Conservation (phyloP, 2,329 filamentous ascomycete species). For the Aspergillus candidus region DNA sequence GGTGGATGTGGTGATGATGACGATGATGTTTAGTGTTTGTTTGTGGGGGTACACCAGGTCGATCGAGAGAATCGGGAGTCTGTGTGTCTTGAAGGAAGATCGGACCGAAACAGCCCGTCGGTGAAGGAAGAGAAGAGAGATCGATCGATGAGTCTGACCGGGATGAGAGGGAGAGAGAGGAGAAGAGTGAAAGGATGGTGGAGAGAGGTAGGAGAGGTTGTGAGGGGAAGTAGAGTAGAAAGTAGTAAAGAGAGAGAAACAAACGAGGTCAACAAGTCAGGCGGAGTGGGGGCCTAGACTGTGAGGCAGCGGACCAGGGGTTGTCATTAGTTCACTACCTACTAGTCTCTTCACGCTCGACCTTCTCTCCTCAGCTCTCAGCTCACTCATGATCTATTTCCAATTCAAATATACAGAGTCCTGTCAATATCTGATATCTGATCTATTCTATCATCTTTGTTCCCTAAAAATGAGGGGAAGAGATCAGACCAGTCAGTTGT, state of each 20-base stretch:
- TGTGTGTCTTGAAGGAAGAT: not conserved
- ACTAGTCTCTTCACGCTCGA: no score
- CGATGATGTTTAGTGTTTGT: not conserved
- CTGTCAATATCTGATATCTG: no score
- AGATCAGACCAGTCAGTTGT: conserved; percentile 10
- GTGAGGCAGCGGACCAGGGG: no score
- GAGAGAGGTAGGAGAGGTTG: conserved; percentile 1
- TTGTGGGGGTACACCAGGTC: not conserved
- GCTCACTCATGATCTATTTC: no score
- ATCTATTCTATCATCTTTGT: no score
- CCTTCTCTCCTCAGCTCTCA: no score
- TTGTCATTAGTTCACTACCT: no score
- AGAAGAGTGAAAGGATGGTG: conserved; percentile 5
- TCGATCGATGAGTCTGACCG: conserved; percentile 2
- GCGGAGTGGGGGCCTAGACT: not conserved
- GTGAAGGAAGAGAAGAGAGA: conserved; percentile 6
- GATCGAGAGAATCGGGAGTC: not conserved
- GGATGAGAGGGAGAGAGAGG: conserved; percentile 2
- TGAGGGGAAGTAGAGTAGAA: conserved; percentile 14
- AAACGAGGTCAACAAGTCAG: conserved; percentile 1
- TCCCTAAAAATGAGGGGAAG: not conserved
- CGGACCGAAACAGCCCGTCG: not conserved
- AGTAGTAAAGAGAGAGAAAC: conserved; percentile 2
- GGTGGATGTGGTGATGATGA: conserved; percentile 1
- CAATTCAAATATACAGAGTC: no score